These are phyloP conservation scores for Citrus unshiu DNA, from an alignment of 345 rosid species.

Conservation along the genomic window DNA sequence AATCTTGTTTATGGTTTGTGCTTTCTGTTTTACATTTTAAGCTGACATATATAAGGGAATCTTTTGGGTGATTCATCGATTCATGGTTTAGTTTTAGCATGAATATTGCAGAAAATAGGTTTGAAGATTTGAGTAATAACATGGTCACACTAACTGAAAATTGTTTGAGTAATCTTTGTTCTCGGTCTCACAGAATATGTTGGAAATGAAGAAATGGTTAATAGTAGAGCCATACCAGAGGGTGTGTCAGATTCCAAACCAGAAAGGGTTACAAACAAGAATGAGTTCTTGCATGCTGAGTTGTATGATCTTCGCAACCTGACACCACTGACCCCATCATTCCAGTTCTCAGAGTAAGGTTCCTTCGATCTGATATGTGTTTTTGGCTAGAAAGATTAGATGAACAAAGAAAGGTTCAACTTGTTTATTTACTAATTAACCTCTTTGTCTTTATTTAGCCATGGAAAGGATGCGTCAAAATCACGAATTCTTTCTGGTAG, in stretches of 20 bases:
- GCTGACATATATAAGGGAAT: background rate
- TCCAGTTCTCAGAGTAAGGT: constrained; percentile 41
- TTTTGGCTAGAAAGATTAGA: background rate
- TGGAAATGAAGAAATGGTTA: constrained; percentile 25
- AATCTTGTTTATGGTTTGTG: background rate
- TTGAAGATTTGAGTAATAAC: background rate
- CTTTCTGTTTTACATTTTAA: background rate
- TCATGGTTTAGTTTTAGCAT: background rate
- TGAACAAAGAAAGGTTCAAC: background rate
- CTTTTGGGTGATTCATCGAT: background rate
- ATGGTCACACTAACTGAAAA: background rate
- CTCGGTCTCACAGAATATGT: constrained; percentile 31
- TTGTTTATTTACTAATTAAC: constrained; percentile 3
- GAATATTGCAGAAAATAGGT: background rate
- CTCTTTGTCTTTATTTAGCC: constrained; percentile 25
- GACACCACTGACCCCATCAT: constrained; percentile 46
- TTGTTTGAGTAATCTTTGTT: constrained; percentile 7
- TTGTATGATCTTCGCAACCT: constrained; percentile 25
- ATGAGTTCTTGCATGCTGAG: constrained; percentile 21
- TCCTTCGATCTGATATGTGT: constrained; percentile 5
- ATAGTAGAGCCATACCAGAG: constrained; percentile 20
- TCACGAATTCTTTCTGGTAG: constrained; percentile 24
- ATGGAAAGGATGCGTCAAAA: constrained; percentile 35
- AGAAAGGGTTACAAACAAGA: constrained; percentile 20
- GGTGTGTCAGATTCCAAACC: constrained; percentile 21